Base-by-base conservation (phyloP, 2,329 filamentous ascomycete species). In the Fusarium temperatum region DNA sequence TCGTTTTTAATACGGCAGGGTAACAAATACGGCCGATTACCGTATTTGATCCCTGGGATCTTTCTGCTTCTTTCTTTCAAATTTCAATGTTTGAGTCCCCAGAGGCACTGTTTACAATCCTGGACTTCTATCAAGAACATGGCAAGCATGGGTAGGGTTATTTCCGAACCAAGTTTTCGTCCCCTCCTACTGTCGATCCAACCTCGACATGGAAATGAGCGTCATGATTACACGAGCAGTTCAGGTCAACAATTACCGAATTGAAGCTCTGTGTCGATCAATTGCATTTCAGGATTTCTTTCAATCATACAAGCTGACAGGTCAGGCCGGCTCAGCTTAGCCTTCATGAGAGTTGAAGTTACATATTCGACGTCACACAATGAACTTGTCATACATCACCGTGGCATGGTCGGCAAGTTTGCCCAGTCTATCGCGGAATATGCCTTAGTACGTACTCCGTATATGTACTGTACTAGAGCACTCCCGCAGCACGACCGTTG, bases 381-480 rank as follows among this genome's bases (percentile, higher is more conserved):
- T 78, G 73, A 62, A 75, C 68, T 68, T 78, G 74, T 78, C 76
- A 75, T 77, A 72, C 75, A 77, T 72, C 51, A 61, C 64, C 51
- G 57, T 68, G 61, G 48, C 65, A 60, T 68, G 53, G 48, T 50
- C 58, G 41, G 51, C 63, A 58, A 63, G 41, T 57, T 75, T 64
- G 56, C 59, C 45, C 62, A 74, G 50, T 70, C 47, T 63, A 53
- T 62, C 58, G 38, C 57, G 55, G 58, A 69, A 61, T 55, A 58
- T 74, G 68, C 71, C 64, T 72, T 55, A 24, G 24, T 54, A 54
- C 51, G 24, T 36, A 54, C 24, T 24, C 24, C 24, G 24, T 24
- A 24, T 24, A 24, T 24, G 24, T 28, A 18, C 51, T 26, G 51
- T 58, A 20, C 63, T 36, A 47, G 75, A 63, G 54, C 59, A 60